Evolutionary conservation across 306 rosid genomes (phyloP).

Genomic region (Dryas octopetala): DNA sequence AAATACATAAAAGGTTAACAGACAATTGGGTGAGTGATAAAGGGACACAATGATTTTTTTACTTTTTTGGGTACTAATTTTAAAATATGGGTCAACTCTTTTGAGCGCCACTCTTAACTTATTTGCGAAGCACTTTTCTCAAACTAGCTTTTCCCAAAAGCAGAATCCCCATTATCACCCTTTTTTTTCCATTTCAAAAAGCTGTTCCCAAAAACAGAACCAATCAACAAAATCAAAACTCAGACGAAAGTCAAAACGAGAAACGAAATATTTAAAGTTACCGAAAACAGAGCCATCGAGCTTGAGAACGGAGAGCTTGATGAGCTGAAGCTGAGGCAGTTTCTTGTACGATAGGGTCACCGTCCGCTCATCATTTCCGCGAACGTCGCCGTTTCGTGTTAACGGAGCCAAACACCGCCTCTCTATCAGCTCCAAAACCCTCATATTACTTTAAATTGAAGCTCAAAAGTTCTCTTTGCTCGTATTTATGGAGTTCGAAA

Average conservation of each 20-base stretch:
- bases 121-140: background rate
- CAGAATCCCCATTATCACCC: background rate
- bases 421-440: conserved; percentile 29
- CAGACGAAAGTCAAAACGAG: background rate
- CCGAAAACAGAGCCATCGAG: conserved; percentile 55
- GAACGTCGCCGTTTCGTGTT: conserved; percentile 18
- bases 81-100: background rate
- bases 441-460: background rate
- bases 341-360: conserved; percentile 23
- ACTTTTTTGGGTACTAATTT: background rate
- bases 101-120: background rate
- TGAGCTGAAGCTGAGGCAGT: conserved; percentile 33
- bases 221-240: too few relatives aligned
- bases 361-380: background rate
- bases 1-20: background rate
- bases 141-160: background rate
- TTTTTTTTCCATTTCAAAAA: background rate
- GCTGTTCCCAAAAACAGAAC: background rate
- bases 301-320: conserved; percentile 49
- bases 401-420: conserved; percentile 31
- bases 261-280: background rate
- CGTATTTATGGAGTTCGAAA: background rate
- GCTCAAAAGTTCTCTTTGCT: background rate
- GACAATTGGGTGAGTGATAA: background rate
- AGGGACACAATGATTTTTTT: background rate